A percentile compares a stretch with the other conserved stretches of the same genome.
These are phyloP conservation scores for Chondrus crispus DNA, from an alignment of 23 red algal species.

Conservation along the genomic window DNA sequence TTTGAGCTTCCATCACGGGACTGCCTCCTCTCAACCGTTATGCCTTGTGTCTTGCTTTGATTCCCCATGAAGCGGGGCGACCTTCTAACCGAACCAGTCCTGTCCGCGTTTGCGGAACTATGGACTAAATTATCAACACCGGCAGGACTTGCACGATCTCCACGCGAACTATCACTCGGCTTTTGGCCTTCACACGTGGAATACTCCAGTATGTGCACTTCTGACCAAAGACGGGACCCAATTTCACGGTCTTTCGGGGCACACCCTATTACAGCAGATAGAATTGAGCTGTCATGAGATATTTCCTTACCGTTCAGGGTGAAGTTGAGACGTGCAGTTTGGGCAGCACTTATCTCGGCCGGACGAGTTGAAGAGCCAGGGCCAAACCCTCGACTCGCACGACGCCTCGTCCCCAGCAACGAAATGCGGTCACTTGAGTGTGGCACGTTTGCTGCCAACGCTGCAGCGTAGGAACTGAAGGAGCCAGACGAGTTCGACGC, in stretches of 20 bases:
- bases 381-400: background rate
- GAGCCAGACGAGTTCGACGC: background rate
- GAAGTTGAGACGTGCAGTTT: slow-evolving; percentile 45
- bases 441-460: slow-evolving; percentile 37
- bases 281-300: slow-evolving; percentile 61
- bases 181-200: background rate
- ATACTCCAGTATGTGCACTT: slow-evolving; percentile 75
- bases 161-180: background rate
- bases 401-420: background rate
- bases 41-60: background rate
- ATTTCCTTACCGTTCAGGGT: slow-evolving; percentile 46
- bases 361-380: too few relatives aligned
- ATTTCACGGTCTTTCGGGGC: background rate
- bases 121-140: too few relatives aligned
- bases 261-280: slow-evolving; percentile 62
- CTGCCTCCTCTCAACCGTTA: too few relatives aligned
- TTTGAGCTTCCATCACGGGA: background rate
- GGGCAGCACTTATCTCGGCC: too few relatives aligned
- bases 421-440: background rate
- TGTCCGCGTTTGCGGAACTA: background rate
- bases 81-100: background rate
- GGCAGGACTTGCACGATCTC: too few relatives aligned
- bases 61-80: slow-evolving; percentile 31
- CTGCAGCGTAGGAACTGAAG: slow-evolving; percentile 57
- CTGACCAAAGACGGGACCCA: slow-evolving; percentile 68